These are phyloP conservation scores for Microglena sp. DNA, from an alignment of 139 green algal species.

Conservation along the genomic window DNA sequence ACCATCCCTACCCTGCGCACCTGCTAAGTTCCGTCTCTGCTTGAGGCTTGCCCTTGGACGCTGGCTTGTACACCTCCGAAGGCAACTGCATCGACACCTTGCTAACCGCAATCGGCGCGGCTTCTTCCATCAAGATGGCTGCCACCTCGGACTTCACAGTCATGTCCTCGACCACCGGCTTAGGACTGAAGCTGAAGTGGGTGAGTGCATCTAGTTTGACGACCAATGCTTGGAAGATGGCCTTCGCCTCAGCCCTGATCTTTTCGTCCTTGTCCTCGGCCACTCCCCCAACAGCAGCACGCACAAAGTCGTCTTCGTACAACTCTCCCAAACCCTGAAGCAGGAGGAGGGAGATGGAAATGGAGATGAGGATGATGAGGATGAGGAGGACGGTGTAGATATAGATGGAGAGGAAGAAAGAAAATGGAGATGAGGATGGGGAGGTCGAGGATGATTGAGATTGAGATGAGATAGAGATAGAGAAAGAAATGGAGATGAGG, in stretches of 20 bases:
- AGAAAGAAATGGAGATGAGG: too few species aligned
- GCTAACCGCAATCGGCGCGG: constrained; percentile 51
- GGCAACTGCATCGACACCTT: constrained; percentile 45
- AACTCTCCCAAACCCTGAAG: constrained; percentile 17
- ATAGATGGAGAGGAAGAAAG: too few species aligned
- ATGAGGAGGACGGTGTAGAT: not conserved
- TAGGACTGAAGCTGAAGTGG: constrained; percentile 85
- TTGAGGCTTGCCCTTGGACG: constrained; percentile 24
- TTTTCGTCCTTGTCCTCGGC: constrained; percentile 41
- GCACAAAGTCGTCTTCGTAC: constrained; percentile 59
- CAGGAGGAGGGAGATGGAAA: too few species aligned
- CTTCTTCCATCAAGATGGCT: constrained; percentile 74
- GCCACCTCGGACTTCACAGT: constrained; percentile 53
- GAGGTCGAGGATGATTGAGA: too few species aligned
- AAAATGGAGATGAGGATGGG: too few species aligned
- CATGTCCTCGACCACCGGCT: constrained; percentile 77
- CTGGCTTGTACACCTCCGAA: constrained; percentile 52
- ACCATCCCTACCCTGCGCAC: too few species aligned
- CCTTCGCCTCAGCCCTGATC: constrained; percentile 30
- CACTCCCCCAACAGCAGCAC: constrained; percentile 12
- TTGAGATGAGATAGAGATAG: too few species aligned
- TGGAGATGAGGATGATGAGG: too few species aligned
- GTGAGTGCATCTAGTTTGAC: constrained; percentile 81
- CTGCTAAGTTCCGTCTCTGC: constrained; percentile 56
- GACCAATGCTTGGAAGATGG: constrained; percentile 70